These are phyloP conservation scores for Fusarium pseudocircinatum DNA, from an alignment of 2,329 filamentous ascomycete genomes.

Conservation along the genomic window DNA sequence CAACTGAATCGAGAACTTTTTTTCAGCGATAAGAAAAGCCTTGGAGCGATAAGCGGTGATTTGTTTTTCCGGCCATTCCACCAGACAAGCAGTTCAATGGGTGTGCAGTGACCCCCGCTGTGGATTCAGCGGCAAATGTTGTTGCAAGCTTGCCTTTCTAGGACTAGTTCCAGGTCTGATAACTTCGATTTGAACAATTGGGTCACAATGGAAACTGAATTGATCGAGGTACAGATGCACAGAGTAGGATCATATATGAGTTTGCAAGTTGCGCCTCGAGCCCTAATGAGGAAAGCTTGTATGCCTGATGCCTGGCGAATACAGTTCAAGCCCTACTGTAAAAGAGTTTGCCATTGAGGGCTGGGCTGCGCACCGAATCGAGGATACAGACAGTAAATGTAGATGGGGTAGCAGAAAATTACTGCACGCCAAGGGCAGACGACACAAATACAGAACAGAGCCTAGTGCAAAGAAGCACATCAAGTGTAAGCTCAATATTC, in stretches of 20 bases:
- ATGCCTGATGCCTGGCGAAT: background rate
- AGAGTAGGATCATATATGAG: background rate
- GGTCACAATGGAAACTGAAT: conserved; percentile 6
- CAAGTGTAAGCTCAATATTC: conserved; percentile 13
- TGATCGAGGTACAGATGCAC: background rate
- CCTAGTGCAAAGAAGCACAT: background rate
- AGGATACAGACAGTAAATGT: background rate
- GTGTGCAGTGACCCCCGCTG: conserved; percentile 22
- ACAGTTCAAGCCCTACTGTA: background rate
- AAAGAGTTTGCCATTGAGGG: background rate
- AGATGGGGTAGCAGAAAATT: background rate
- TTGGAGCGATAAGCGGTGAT: conserved; percentile 33
- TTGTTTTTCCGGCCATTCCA: conserved; percentile 29
- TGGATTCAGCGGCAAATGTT: conserved; percentile 38
- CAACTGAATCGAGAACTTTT: conserved; percentile 37
- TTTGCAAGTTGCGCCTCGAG: background rate
- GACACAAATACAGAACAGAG: conserved; percentile 15
- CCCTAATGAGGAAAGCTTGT: background rate
- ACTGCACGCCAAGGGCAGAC: conserved; percentile 2
- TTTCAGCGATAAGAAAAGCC: conserved; percentile 43
- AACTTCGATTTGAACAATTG: background rate
- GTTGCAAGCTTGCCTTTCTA: conserved; percentile 19
- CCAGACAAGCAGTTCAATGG: background rate
- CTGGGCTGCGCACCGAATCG: background rate
- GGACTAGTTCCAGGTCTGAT: conserved; percentile 19